Evolutionary conservation across 2,329 filamentous ascomycete species (phyloP).

Genomic region (Aspergillus unguis): DNA sequence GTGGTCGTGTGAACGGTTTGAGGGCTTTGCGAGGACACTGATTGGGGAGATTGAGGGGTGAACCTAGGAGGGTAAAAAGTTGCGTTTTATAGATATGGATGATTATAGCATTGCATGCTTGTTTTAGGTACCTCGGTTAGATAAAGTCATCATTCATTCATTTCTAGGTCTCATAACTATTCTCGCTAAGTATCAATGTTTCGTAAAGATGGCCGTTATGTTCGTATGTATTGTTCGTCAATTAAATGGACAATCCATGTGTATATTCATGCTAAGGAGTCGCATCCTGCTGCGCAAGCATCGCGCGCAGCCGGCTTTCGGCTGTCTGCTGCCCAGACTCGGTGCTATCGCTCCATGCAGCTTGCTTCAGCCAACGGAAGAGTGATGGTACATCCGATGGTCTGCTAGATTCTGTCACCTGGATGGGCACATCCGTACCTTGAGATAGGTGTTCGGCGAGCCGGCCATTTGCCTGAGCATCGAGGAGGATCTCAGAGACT

Average conservation of each 20-base stretch:
- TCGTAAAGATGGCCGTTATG: background rate
- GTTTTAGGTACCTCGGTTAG: conserved; percentile 1
- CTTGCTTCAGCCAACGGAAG: conserved; percentile 34
- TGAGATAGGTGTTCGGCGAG: background rate
- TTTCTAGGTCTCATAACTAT: background rate
- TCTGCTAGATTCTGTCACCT: conserved; percentile 12
- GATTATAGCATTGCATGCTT: background rate
- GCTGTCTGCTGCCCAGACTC: conserved; percentile 30
- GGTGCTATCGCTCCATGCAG: conserved; percentile 20
- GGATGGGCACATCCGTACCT: background rate
- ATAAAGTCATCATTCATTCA: background rate
- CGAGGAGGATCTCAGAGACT: conserved; percentile 39
- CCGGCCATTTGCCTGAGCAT: conserved; percentile 31
- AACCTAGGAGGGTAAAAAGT: background rate
- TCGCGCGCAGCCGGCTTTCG: conserved; percentile 35
- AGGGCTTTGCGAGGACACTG: conserved; percentile 39
- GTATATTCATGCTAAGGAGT: background rate
- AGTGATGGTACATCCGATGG: conserved; percentile 33
- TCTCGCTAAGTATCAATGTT: background rate
- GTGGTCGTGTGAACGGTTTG: conserved; percentile 41
- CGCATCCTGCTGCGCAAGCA: conserved; percentile 30
- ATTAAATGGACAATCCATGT: too few species aligned
- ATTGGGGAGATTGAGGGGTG: conserved; percentile 27
- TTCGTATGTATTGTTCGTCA: background rate
- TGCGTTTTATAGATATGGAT: background rate